Percentiles rank a stretch among this genome's conserved stretches.
Conservation (phyloP, 208 protist species). For the Acanthamoeba royreba region DNA sequence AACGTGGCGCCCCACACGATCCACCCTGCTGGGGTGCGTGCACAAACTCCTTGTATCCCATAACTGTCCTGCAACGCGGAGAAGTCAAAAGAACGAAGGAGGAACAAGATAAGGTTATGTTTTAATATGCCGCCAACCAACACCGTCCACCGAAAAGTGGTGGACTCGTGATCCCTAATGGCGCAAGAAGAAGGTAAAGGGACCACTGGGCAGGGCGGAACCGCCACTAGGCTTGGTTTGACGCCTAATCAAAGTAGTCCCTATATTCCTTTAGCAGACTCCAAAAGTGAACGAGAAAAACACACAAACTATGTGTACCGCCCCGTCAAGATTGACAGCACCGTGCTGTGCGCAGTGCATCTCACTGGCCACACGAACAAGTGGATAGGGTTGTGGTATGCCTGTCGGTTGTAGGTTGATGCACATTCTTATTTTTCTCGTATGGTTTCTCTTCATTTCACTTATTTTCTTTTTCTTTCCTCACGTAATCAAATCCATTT, state of each 20-base stretch:
- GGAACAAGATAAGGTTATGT: not conserved
- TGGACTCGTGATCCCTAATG: not conserved
- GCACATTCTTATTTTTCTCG: too few relatives aligned
- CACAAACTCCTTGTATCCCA: not conserved
- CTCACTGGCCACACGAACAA: too few relatives aligned
- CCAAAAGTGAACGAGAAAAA: not conserved
- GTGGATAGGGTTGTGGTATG: too few relatives aligned
- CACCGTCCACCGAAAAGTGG: not conserved
- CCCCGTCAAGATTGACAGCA: too few relatives aligned
- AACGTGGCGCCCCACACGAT: too few relatives aligned
- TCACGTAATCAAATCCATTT: too few relatives aligned
- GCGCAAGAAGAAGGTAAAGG: not conserved
- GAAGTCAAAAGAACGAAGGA: not conserved
- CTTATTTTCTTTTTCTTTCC: too few relatives aligned
- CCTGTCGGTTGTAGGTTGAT: too few relatives aligned
- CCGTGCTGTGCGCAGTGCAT: too few relatives aligned
- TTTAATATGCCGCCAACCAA: not conserved
- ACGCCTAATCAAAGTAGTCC: not conserved
- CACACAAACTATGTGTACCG: too few relatives aligned
- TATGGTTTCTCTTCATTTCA: too few relatives aligned
- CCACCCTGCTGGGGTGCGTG: too few relatives aligned
- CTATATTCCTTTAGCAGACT: not conserved
- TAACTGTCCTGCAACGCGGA: not conserved
- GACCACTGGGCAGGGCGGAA: not conserved
- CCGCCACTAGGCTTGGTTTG: not conserved